These are phyloP conservation scores for Geotrichum carabidarum DNA, from an alignment of 1,139 yeast species.

Conservation along the genomic window DNA sequence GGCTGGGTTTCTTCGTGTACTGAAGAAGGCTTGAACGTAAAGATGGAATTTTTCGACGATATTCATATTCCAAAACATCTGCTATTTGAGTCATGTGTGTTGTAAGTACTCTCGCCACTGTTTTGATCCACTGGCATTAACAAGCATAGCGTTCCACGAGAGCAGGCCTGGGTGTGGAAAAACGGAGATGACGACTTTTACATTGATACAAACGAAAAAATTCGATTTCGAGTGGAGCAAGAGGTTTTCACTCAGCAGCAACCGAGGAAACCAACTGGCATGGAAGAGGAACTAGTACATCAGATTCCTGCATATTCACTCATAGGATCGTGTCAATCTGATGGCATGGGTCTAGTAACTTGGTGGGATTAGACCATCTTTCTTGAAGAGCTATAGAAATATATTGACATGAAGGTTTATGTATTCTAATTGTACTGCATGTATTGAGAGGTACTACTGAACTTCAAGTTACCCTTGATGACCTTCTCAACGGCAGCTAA, in stretches of 20 bases:
- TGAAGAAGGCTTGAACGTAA: conserved; percentile 75
- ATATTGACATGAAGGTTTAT: neutral
- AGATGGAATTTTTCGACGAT: conserved; percentile 85
- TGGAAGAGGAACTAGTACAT: conserved; percentile 36
- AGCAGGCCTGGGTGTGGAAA: conserved; percentile 94
- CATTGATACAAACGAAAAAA: conserved; percentile 84
- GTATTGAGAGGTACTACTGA: conserved; percentile 92
- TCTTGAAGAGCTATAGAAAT: neutral
- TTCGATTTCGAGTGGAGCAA: conserved; percentile 84
- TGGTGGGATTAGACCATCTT: conserved; percentile 76
- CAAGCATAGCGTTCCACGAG: conserved; percentile 40
- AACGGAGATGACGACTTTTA: conserved; percentile 60
- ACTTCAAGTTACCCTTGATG: conserved; percentile 95
- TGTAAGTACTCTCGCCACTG: conserved; percentile 30
- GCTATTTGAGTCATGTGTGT: conserved; percentile 74
- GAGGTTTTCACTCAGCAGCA: conserved; percentile 77
- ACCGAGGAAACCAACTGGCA: conserved; percentile 56
- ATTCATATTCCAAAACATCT: conserved; percentile 78
- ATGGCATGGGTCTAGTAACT: conserved; percentile 91
- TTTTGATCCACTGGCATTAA: conserved; percentile 6
- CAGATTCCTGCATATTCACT: conserved; percentile 68
- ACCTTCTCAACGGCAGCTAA: conserved; percentile 96
- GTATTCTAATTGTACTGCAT: conserved; percentile 82
- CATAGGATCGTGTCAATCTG: conserved; percentile 87
- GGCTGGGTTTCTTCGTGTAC: conserved; percentile 92